Evolutionary conservation across 345 rosid genomes (phyloP).

Genomic region (Linum lewisii): DNA sequence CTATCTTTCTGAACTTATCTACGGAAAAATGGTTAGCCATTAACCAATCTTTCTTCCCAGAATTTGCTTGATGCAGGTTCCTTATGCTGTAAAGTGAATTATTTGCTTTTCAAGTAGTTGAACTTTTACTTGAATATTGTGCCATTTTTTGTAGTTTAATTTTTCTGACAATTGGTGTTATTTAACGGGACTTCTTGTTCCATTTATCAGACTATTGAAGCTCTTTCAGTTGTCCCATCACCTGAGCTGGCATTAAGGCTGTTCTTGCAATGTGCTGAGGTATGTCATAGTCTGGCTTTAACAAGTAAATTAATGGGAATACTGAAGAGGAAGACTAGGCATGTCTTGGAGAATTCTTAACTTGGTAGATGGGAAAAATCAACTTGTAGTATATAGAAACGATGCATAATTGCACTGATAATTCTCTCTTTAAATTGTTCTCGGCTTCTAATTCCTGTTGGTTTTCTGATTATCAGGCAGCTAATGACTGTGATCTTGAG

Average conservation of each 20-base stretch:
- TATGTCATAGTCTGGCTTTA: constrained; percentile 17
- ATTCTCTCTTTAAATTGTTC: neutral
- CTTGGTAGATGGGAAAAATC: too few relatives aligned
- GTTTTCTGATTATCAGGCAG: constrained; percentile 56
- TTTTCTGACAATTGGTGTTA: neutral
- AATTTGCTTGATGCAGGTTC: too few relatives aligned
- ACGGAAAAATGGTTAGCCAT: too few relatives aligned
- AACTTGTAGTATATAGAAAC: too few relatives aligned
- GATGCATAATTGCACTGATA: neutral
- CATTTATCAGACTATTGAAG: constrained; percentile 63
- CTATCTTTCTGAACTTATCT: too few relatives aligned
- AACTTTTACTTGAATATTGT: neutral
- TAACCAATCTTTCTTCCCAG: too few relatives aligned
- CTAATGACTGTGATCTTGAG: constrained; percentile 86
- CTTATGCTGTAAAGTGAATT: too few relatives aligned
- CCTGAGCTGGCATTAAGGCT: constrained; percentile 81
- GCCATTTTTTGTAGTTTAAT: neutral
- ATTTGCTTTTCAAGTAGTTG: too few relatives aligned
- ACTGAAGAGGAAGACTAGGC: too few relatives aligned
- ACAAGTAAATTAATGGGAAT: constrained; percentile 1
- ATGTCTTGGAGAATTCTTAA: too few relatives aligned
- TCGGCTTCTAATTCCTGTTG: neutral
- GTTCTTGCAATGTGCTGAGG: constrained; percentile 99
- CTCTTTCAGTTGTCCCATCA: constrained; percentile 60
- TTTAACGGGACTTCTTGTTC: too few relatives aligned